Base-by-base conservation (phyloP, 306 rosid genomes). In the Echinosophora koreensis region DNA sequence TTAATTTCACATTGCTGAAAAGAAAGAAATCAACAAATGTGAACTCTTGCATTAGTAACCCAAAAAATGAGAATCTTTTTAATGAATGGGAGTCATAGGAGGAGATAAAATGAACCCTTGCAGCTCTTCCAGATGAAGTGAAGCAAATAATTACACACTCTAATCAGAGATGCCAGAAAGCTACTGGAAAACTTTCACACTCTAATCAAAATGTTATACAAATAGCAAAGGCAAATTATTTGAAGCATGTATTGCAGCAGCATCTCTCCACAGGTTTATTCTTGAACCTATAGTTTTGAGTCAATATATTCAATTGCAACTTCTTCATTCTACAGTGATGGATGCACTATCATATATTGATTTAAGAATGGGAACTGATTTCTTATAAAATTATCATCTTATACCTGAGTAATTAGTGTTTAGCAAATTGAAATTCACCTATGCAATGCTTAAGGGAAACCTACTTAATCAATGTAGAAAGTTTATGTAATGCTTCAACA, bases 201-300 rank as follows among this genome's bases (percentile, higher is more conserved):
- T 85, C 93, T 32, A 89, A 91, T 76, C 87, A 85, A 78, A 89
- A 93, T 83, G 88, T 93, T 50, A 63, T 93, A 66, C 94, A 76
- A 66, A 93, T 93, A 97, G 93, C 98, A 14, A 93, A 87, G 84
- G 93, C 95, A 68, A 93, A 93, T 76, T 89, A 89, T 80, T 93
- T 89, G 79, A 85, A 73, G 65, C 86, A 85, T 74, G 84, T 93
- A 74, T 81, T 89, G 81, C 89, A 80, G 85, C 93, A 22, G 22
- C 22, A 89, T 55, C 98, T 93, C 69, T 86, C 90, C 39, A 34
- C 91, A 91, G 97, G 97, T 92, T 85, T 61, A 10, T 55, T 57
- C 71, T 63, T 70, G 30, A 39, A 57, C 66, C 78, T 66, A 22
- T 67, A 70, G 34, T 52, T 65, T 77, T 14, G 57, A 70, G 9